A percentile compares a stretch with the other conserved stretches of the same genome.
Conservation (phyloP, 2,329 filamentous ascomycete species). For the Mariannaea elegans region DNA sequence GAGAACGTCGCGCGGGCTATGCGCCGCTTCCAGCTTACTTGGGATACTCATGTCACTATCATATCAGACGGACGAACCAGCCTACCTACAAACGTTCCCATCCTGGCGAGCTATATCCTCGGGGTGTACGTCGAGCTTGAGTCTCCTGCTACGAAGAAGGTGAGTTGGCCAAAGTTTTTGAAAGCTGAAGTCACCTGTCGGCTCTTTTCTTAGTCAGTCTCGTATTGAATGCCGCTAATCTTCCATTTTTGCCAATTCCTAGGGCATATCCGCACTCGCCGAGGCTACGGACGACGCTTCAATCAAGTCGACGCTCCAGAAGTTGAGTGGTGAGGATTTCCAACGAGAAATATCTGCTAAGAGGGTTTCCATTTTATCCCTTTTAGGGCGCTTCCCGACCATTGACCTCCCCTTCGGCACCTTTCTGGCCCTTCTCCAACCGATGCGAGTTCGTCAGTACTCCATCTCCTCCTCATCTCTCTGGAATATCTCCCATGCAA, state of each 20-base stretch:
- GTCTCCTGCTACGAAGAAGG: slow-evolving; percentile 72
- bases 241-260: too few species aligned
- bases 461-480: slow-evolving; percentile 77
- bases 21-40: slow-evolving; percentile 67
- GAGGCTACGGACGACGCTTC: too few species aligned
- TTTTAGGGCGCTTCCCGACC: slow-evolving; percentile 65
- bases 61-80: slow-evolving; percentile 53
- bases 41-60: slow-evolving; percentile 66
- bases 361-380: slow-evolving; percentile 65
- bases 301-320: too few species aligned
- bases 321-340: too few species aligned
- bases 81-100: slow-evolving; percentile 60
- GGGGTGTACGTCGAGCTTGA: slow-evolving; percentile 74
- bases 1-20: slow-evolving; percentile 68
- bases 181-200: background rate
- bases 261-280: too few species aligned
- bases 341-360: slow-evolving; percentile 57
- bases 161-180: slow-evolving; percentile 42
- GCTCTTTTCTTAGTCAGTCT: too few species aligned
- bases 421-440: slow-evolving; percentile 71
- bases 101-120: slow-evolving; percentile 68
- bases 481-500: slow-evolving; percentile 60
- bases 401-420: slow-evolving; percentile 64
- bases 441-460: slow-evolving; percentile 60
- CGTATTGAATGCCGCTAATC: slow-evolving; percentile 42